Evolutionary conservation across 345 rosid genomes (phyloP), one percentile per base, ranked within the genome.

Genomic region (Eucalyptus melliodora): DNA sequence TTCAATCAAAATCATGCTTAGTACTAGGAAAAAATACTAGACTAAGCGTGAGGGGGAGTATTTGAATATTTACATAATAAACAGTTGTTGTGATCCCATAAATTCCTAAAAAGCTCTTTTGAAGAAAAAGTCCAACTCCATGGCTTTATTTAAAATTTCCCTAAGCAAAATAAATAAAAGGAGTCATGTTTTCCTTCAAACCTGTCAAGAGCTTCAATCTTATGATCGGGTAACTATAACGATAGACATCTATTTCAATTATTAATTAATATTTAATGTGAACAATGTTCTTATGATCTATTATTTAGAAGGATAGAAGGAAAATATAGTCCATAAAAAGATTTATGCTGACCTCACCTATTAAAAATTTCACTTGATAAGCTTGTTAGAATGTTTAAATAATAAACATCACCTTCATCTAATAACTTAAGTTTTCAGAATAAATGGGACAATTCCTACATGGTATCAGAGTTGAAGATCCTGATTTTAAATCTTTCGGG

Each of bases 401-500:
- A 1, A 50, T 50, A 50, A 50, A 50, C 53, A 50, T 50, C 19
- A 50, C 8, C 0, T 50, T 50, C 53, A 6, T 50, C 7, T 50
- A 6, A 50, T 50, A 50, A 6, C 19, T 50, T 50, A 16, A 50
- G 19, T 50, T 50, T 50, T 50, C 0, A 50, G 3, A 50, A 50
- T 50, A 50, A 50, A 50, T 50, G 19, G 2, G 7, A 50, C 1
- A 50, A 50, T 50, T 50, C 19, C 3, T 16, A 50, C 7, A 50
- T 50, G 53, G 53, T 50, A 50, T 50, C 1, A 0, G 0, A 16
- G 0, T 6, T 50, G 1, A 0, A 50, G 19, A 6, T 50, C 3
- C 0, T 1, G 7, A 50, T 16, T 50, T 50, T 8, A 50, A 50
- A 50, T 50, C 19, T 50, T 50, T 50, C 3, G 0, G 8, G 8